These are phyloP conservation scores for Iberis pinnata DNA, from an alignment of 345 rosid genomes.

Conservation along the genomic window DNA sequence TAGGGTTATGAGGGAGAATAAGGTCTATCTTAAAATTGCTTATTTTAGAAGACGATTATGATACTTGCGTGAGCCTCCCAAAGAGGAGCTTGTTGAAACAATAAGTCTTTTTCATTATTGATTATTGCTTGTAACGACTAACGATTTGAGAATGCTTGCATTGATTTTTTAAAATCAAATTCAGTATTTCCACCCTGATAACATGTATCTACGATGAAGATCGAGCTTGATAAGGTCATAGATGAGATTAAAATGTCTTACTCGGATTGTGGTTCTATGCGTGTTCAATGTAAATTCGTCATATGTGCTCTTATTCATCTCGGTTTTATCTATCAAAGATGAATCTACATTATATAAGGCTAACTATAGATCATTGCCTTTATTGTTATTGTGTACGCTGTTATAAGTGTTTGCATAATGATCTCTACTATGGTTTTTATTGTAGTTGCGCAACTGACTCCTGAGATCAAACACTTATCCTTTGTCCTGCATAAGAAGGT, in stretches of 20 bases:
- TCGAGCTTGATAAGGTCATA: conserved; percentile 70
- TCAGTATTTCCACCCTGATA: conserved; percentile 93
- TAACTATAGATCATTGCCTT: not conserved
- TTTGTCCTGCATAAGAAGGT: conserved; percentile 81
- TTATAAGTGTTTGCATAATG: conserved; percentile 8
- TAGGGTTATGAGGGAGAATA: too few relatives aligned
- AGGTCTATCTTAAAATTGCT: too few relatives aligned
- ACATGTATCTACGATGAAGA: conserved; percentile 83
- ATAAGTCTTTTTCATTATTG: conserved; percentile 31
- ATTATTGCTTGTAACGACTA: not conserved
- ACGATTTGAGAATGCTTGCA: not conserved
- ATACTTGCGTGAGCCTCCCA: conserved; percentile 50
- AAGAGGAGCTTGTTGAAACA: conserved; percentile 69
- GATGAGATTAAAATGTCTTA: conserved; percentile 91
- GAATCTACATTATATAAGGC: too few relatives aligned
- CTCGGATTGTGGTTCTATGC: conserved; percentile 92
- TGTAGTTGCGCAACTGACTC: conserved; percentile 91
- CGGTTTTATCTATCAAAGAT: too few relatives aligned
- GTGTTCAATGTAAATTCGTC: conserved; percentile 66
- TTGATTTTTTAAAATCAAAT: conserved; percentile 5
- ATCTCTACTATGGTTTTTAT: conserved; percentile 12
- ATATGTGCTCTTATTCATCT: conserved; percentile 3
- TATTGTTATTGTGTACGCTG: not conserved
- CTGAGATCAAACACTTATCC: conserved; percentile 85
- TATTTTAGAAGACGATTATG: too few relatives aligned